Base-by-base conservation (phyloP, 2,329 filamentous ascomycete species). In the Daldinia sp. region DNA sequence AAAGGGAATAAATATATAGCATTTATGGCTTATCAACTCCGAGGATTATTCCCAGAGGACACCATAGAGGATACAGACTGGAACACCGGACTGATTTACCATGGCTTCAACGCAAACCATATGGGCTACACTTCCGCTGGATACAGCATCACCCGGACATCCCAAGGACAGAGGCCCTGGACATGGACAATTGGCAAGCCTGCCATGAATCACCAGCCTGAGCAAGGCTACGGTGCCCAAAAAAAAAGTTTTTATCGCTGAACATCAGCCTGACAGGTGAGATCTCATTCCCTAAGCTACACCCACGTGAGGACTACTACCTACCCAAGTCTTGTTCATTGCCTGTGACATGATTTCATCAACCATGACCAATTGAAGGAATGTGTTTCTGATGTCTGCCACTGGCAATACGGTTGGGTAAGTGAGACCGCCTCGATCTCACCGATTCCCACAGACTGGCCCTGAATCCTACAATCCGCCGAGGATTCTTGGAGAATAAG, bases 161-260 rank as follows among this genome's bases (percentile, higher is more conserved):
- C 37, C 23, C 7, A n/a, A n/a, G 43, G 37, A 45, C 35, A 37
- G 54, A 58, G 15, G 21, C 51, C 51, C 52, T 17, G 25, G 25
- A 25, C 13, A 54, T 34, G 58, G 56, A 68, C 52, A 61, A 58
- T 48, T 65, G 62, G 59, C 65, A 58, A 34, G 41, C 61, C 66
- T 41, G 64, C 66, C 58, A 61, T 61, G 66, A 64, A 68, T 57
- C 47, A 53, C 50, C 32, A 61, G 57, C 54, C 64, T 63, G 30
- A 47, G 17, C 19, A 57, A 58, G 58, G 57, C 59, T 47, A 35
- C 29, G 63, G 45, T 35, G 32, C 37, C n/a, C n/a, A n/a, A n/a
- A n/a, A 56, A 67, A 60, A 54, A 32, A 27, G n/a, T n/a, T n/a
- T n/a, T 32, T 32, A 27, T 59, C 29, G 43, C 53, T 62, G 54